Evolutionary conservation across 148 eudicot species (phyloP).

Genomic region (Chenopodium formosanum): DNA sequence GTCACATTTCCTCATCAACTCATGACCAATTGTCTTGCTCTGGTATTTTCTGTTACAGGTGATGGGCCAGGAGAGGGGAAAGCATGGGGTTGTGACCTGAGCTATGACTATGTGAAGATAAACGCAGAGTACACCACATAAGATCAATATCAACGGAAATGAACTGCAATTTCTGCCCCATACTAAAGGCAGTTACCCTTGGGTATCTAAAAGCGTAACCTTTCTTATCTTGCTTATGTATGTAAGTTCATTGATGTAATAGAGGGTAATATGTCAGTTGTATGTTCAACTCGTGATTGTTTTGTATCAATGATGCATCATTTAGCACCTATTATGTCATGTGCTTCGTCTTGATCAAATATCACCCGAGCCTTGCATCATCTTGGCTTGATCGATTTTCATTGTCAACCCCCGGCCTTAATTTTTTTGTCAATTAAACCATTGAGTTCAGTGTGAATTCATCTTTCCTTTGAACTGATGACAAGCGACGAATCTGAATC

Average conservation of each 20-base stretch:
- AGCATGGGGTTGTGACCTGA: slow-evolving; percentile 97
- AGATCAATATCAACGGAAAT: slow-evolving; percentile 6
- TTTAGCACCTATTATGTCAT: no score
- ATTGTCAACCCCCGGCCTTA: neutral
- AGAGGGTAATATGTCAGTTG: neutral
- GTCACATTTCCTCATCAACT: neutral
- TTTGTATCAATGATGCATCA: neutral
- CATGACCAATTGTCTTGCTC: neutral
- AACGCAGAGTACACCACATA: slow-evolving; percentile 91
- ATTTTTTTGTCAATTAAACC: neutral
- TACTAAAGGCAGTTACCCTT: neutral
- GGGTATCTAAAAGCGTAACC: neutral
- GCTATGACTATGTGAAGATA: slow-evolving; percentile 92
- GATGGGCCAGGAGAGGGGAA: slow-evolving; percentile 80
- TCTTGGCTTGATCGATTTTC: neutral
- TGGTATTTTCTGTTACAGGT: slow-evolving; percentile 37
- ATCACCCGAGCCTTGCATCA: neutral
- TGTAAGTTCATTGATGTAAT: neutral
- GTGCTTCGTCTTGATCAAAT: no score
- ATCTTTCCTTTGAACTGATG: neutral
- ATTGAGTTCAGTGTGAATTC: neutral
- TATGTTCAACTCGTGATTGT: neutral
- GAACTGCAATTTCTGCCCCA: neutral
- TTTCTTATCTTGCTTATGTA: neutral
- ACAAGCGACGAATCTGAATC: neutral